phyloP scores from a whole-genome alignment of 768 basidiomycete genomes.

The Kwoniella pini region DNA sequence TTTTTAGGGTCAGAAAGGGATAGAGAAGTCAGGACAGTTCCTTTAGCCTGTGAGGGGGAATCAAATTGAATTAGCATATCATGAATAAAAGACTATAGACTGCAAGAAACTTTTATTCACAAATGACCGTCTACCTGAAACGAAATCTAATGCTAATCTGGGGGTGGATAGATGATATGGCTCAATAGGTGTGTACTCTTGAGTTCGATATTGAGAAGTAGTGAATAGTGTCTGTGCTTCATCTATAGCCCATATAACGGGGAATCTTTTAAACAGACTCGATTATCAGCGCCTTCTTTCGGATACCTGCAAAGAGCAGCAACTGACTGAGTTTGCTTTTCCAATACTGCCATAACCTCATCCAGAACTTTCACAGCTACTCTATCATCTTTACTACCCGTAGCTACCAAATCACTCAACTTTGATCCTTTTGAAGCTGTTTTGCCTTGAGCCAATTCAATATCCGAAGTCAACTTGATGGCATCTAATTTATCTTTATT shows the following conservation, averaged over 20 bases:
- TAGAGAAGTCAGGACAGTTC: conserved; percentile 72
- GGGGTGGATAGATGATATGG: conserved; percentile 79
- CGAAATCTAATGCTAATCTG: conserved; percentile 73
- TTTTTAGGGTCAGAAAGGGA: conserved; percentile 65
- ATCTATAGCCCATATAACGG: conserved; percentile 80
- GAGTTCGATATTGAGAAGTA: conserved; percentile 69
- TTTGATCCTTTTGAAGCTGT: conserved; percentile 19
- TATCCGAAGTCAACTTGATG: conserved; percentile 21
- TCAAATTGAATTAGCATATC: neutral
- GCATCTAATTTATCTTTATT: conserved; percentile 59
- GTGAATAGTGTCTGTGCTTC: conserved; percentile 81
- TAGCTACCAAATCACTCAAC: conserved; percentile 62
- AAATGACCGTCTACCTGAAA: conserved; percentile 68
- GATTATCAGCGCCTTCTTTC: too few relatives aligned
- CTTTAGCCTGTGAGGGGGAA: conserved; percentile 63
- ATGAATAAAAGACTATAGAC: neutral
- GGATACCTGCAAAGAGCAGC: too few relatives aligned
- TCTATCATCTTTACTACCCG: conserved; percentile 62
- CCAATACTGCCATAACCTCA: conserved; percentile 65
- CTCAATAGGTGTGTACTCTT: conserved; percentile 67
- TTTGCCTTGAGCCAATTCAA: conserved; percentile 19
- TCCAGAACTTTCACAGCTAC: conserved; percentile 64
- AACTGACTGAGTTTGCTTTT: conserved; percentile 66
- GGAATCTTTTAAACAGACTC: conserved; percentile 62
- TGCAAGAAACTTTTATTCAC: conserved; percentile 57